These are phyloP conservation scores for Phytophthora syringae DNA, from an alignment of 352 stramenopile species.

Conservation along the genomic window DNA sequence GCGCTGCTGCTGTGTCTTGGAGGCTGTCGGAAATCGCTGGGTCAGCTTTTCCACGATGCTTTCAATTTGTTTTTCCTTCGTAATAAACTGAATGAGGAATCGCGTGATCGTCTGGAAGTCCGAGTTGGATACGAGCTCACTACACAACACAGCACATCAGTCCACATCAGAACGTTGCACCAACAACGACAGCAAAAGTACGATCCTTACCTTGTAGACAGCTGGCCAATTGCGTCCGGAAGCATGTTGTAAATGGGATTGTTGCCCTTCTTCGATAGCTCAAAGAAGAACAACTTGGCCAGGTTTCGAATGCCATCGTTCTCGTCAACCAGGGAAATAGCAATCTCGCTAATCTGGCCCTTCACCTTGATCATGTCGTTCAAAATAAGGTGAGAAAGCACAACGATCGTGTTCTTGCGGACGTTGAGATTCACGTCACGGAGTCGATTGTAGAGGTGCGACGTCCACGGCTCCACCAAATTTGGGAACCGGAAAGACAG, in stretches of 20 bases:
- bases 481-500: slow-evolving; percentile 98
- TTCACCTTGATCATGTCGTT: slow-evolving; percentile 99
- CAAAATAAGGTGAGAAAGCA: slow-evolving; percentile 98
- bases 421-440: slow-evolving; percentile 92
- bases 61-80: slow-evolving; percentile 94
- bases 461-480: slow-evolving; percentile 98
- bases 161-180: not conserved
- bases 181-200: not conserved
- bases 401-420: slow-evolving; percentile 96
- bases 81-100: slow-evolving; percentile 98
- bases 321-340: slow-evolving; percentile 95
- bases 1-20: slow-evolving; percentile 65
- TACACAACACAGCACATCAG: slow-evolving; percentile 31
- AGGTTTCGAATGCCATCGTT: slow-evolving; percentile 93
- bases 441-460: slow-evolving; percentile 94
- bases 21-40: slow-evolving; percentile 92
- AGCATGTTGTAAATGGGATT: slow-evolving; percentile 99
- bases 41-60: slow-evolving; percentile 93
- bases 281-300: slow-evolving; percentile 96
- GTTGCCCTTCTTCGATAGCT: slow-evolving; percentile 96
- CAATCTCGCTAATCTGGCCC: slow-evolving; percentile 95
- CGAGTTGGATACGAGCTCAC: slow-evolving; percentile 81
- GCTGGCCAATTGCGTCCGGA: slow-evolving; percentile 95
- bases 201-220: slow-evolving; percentile 73
- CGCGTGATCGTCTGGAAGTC: slow-evolving; percentile 94